Evolutionary conservation across 768 basidiomycete genomes (phyloP), one percentile per base, ranked within the genome.

Genomic region (Leucocoprinus leucothites): DNA sequence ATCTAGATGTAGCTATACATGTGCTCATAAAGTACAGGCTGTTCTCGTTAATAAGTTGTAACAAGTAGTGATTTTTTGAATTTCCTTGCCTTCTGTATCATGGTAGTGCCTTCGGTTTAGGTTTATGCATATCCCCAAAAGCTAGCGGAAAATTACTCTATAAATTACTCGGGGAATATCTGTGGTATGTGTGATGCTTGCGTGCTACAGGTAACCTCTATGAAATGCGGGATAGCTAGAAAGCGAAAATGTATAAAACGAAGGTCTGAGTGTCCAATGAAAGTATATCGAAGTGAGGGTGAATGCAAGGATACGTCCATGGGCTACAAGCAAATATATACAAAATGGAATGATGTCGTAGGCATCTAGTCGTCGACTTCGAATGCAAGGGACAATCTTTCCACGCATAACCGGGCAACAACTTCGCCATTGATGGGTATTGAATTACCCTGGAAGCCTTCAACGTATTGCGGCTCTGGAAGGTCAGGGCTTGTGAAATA

Each of bases 361-460:
- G 43, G 14, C 18, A 11, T 22, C 61, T 67, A 87, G 62, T 86
- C 85, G 63, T 87, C 85, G 16, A 82, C 76, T 67, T 87, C 85
- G 40, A 78, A 76, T 9, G 73, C 65, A 18, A 88, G 72, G 3
- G 76, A 76, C 16, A 91, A 68, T 44, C 86, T 74, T 56, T 86
- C 78, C 8, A 77, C 64, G 59, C 81, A 82, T 18, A 90, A 61
- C 9, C 74, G 73, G 3, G 86, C 87, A 3, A 94, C 88, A 0
- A 74, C 74, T 36, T 74, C 78, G 6, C 86, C 90, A 66, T 94
- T 82, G 26, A 97, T 77, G 2, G 93, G 94, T 57, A 97, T 97
- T 11, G 75, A 78, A 66, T 89, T 93, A 13, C 94, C 80, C 63
- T 86, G 89, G 73, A 97, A 97, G n/a, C 91, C 94, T 38, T 87